Percentiles rank a stretch among this genome's conserved stretches.
These are phyloP conservation scores for Aspergillus egyptiacus DNA, from an alignment of 495 filamentous ascomycete genomes.

Conservation along the genomic window DNA sequence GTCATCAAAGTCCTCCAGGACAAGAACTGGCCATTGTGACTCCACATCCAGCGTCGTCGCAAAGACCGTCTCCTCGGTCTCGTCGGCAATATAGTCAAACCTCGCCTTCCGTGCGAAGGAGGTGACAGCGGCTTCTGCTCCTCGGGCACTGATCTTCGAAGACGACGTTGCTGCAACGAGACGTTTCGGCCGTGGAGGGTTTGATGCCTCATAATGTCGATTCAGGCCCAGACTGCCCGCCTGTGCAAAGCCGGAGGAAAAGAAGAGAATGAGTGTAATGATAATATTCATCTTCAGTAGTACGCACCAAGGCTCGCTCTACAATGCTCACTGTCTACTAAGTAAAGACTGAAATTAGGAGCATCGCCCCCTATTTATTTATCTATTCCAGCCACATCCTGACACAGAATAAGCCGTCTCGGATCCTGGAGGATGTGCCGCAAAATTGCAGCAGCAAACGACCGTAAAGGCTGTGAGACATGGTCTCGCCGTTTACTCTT, in stretches of 20 bases:
- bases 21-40: constrained; percentile 21
- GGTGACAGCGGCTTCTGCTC: neutral
- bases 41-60: constrained; percentile 10
- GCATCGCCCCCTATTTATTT: neutral
- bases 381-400: neutral
- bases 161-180: constrained; percentile 10
- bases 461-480: no score
- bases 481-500: no score
- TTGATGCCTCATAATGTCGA: neutral
- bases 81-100: constrained; percentile 7
- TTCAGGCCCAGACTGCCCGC: neutral
- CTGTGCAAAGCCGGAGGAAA: neutral
- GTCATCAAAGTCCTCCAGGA: constrained; percentile 24
- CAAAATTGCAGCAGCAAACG: no score
- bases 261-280: neutral
- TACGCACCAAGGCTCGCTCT: neutral
- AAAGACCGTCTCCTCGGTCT: constrained; percentile 3
- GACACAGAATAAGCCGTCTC: neutral
- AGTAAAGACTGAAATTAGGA: neutral
- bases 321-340: neutral
- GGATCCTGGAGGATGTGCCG: neutral
- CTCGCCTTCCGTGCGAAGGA: neutral
- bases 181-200: constrained; percentile 1
- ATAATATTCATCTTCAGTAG: neutral
- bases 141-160: constrained; percentile 1